These are phyloP conservation scores for Solanum medicagineum DNA, from an alignment of 257 asterid genomes.

Conservation along the genomic window DNA sequence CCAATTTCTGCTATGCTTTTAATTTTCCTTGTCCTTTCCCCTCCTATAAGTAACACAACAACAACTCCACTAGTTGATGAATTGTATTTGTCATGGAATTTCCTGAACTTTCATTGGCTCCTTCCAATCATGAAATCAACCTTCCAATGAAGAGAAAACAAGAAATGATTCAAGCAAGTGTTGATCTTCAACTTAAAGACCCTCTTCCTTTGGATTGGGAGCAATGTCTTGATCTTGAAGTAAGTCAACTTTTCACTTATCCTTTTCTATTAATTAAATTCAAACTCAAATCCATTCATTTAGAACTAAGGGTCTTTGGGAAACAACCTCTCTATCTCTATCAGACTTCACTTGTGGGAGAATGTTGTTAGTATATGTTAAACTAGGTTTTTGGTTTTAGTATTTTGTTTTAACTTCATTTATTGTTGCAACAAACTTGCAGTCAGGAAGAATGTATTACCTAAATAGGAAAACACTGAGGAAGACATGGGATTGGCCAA, in stretches of 20 bases:
- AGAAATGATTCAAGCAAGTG: conserved; percentile 6
- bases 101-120: conserved; percentile 33
- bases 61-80: background rate
- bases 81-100: conserved; percentile 18
- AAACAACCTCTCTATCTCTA: too few species aligned
- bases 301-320: too few species aligned
- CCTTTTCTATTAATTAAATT: background rate
- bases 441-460: conserved; percentile 51
- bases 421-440: background rate
- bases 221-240: conserved; percentile 62
- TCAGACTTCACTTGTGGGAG: too few species aligned
- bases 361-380: background rate
- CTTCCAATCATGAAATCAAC: conserved; percentile 1
- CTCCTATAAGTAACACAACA: background rate
- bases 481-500: conserved; percentile 40
- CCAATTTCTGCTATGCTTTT: background rate
- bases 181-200: conserved; percentile 39
- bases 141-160: conserved; percentile 35
- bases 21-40: background rate
- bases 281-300: too few species aligned
- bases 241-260: background rate
- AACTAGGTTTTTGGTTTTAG: background rate
- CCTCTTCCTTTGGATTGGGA: conserved; percentile 61
- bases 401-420: background rate
- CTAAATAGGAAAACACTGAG: conserved; percentile 30